Base-by-base conservation (phyloP, 1,284 basidiomycete species). In the Malassezia arunalokei region DNA sequence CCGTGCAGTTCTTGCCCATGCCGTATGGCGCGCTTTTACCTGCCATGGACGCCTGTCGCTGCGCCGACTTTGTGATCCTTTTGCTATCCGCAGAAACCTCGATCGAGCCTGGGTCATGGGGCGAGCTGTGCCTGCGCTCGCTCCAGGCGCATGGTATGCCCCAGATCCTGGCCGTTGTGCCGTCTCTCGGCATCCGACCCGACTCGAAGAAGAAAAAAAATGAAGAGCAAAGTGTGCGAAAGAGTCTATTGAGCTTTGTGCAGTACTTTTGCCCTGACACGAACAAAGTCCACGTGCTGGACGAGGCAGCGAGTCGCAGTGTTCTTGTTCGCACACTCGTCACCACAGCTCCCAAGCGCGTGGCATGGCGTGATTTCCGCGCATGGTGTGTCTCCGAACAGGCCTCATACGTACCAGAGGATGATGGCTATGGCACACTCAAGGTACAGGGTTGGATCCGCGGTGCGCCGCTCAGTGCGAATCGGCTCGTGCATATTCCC, bases 191-290 rank as follows among this genome's bases (percentile, higher is more conserved):
- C 8, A 49, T 60, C 2, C 56, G 60, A 7, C 39, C 40, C 24
- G 45, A 59, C 6, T 30, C 32, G 15, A 37, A 42, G 6, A 55
- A 46, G 27, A 46, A 46, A 32, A 45, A 32, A 15, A 28, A 28
- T 9, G 68, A 66, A 1, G 60, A 59, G 33, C 68, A 68, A 51
- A 66, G 64, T 29, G 62, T 62, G 39, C 62, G 70, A 46, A 71
- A 70, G 56, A 62, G 58, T 24, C 54, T 73, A 15, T 51, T 68
- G 45, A 61, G 60, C 55, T 73, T 96, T 76, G 82, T 91, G 49
- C 83, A 84, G 59, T 96, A 98, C 75, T 99, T 98, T 74, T 86
- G 87, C 53, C 92, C 92, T 0, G 79, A 80, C n/a, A 84, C 89
- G 59, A 76, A 78, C 33, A 79, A 78, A 62, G 70, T 80, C 3